phyloP scores from a whole-genome alignment of 805 yeast genomes.

The Kodamaea neixiangensis region DNA sequence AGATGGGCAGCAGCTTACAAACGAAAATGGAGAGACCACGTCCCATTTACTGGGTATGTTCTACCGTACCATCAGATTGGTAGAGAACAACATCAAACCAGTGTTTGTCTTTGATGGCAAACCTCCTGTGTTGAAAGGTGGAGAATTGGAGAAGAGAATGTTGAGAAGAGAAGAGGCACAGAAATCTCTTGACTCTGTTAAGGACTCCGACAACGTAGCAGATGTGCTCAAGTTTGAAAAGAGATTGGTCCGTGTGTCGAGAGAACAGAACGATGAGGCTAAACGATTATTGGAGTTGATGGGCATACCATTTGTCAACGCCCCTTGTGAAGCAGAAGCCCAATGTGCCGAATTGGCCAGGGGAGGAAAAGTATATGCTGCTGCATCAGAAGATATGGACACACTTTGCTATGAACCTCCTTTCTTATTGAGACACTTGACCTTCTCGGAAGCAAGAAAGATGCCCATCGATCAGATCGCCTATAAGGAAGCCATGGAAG shows the following conservation, averaged over 20 bases:
- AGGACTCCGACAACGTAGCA: conserved; percentile 78
- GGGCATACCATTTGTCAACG: conserved; percentile 94
- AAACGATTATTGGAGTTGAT: conserved; percentile 74
- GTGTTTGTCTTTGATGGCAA: conserved; percentile 97
- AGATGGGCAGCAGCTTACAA: conserved; percentile 91
- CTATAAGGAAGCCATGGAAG: conserved; percentile 67
- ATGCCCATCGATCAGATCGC: conserved; percentile 86
- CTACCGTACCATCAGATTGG: conserved; percentile 86
- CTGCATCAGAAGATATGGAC: conserved; percentile 99
- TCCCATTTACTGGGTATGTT: conserved; percentile 97
- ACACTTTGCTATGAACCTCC: conserved; percentile 92
- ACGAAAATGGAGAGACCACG: conserved; percentile 85
- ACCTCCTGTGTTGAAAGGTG: conserved; percentile 93
- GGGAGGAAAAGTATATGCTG: conserved; percentile 90
- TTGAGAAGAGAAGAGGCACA: conserved; percentile 82
- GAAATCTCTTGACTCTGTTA: conserved; percentile 68
- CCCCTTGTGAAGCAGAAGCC: conserved; percentile 99
- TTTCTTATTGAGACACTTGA: conserved; percentile 78
- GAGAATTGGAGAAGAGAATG: conserved; percentile 85
- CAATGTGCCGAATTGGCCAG: conserved; percentile 94
- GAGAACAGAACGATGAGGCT: conserved; percentile 93
- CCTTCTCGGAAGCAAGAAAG: conserved; percentile 92
- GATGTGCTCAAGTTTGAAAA: conserved; percentile 77
- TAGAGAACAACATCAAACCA: conserved; percentile 93
- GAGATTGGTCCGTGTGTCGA: conserved; percentile 84